Base-by-base conservation (phyloP, 169 alveolate species). In the Cryptosporidium ryanae region DNA sequence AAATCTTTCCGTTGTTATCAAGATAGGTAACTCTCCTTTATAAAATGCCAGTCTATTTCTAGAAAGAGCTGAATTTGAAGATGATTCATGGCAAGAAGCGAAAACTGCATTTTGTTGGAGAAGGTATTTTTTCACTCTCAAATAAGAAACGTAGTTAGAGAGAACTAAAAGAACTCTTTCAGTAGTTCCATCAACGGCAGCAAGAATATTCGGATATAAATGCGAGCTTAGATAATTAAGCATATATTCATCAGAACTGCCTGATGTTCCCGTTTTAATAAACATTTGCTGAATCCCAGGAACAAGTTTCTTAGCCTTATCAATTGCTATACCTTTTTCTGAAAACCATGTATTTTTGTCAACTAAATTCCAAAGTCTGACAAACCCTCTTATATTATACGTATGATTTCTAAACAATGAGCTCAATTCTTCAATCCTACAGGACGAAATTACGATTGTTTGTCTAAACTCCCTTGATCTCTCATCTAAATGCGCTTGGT, bases 1-100 rank as follows among this genome's bases (percentile, higher is more conserved):
- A 64, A 91, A 82, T 50, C 95, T 82, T 17, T 81, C 87, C 3
- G 95, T 92, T 7, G 95, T 92, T 6, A 92, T 44, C 13, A 92
- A 32, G 1, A 90, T 90, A n/a, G 87, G 87, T 29, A 76, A 46
- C 17, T 76, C 87, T n/a, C 87, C 87, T 38, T 76, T 76, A 61
- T 76, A 76, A 76, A 76, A 76, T 59, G 87, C 87, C 18, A 38
- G 52, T 46, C 87, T 76, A 76, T 76, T 76, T 31, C 71, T 76
- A n/a, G 87, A 76, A 29, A 76, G 64, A 29, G 76, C 32, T n/a
- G 87, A 64, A 38, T 76, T 76, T 34, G 87, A 59, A 1, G 87
- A 44, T 13, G 87, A 76, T 32, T 76, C 87, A 76, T 76, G 64
- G 65, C 87, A 76, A 10, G 87, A 76, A 12, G 65, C 87, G 44